These are phyloP conservation scores for Gymnopus androsaceus DNA, from an alignment of 1,284 basidiomycete genomes.

Conservation along the genomic window DNA sequence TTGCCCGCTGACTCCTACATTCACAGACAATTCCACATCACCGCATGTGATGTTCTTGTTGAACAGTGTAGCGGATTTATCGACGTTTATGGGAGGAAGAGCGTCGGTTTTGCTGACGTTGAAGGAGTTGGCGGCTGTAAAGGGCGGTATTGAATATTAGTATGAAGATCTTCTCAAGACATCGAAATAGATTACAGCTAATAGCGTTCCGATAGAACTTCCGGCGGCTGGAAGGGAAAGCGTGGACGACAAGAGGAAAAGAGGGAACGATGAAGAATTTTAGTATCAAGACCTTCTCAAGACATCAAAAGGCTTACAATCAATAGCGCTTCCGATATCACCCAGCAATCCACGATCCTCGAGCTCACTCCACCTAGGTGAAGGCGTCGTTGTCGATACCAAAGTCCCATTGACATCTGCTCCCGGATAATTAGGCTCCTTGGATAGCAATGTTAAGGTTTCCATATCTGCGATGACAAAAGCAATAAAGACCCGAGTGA, in stretches of 20 bases:
- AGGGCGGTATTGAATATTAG: too few species aligned
- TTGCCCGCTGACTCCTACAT: slow-evolving; percentile 14
- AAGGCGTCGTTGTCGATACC: slow-evolving; percentile 9
- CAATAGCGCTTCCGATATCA: slow-evolving; percentile 20
- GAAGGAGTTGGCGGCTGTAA: background rate
- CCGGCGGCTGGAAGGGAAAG: background rate
- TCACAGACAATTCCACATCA: slow-evolving; percentile 19
- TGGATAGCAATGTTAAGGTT: slow-evolving; percentile 30
- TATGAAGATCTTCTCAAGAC: too few species aligned
- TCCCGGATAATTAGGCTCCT: slow-evolving; percentile 28
- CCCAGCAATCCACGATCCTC: slow-evolving; percentile 9
- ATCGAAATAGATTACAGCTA: too few species aligned
- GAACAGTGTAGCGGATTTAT: slow-evolving; percentile 24
- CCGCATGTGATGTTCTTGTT: slow-evolving; percentile 22
- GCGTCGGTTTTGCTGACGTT: slow-evolving; percentile 11
- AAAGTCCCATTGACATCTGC: slow-evolving; percentile 23
- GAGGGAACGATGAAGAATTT: background rate
- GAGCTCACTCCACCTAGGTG: slow-evolving; percentile 13
- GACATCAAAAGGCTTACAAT: slow-evolving; percentile 8
- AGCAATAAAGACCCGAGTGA: background rate
- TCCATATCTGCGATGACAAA: slow-evolving; percentile 21
- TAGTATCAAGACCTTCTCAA: background rate
- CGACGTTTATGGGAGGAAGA: slow-evolving; percentile 17
- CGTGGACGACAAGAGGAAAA: background rate
- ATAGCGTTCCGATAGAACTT: too few species aligned